These are phyloP conservation scores for Abelmoschus esculentus DNA, from an alignment of 345 rosid genomes.

Conservation along the genomic window DNA sequence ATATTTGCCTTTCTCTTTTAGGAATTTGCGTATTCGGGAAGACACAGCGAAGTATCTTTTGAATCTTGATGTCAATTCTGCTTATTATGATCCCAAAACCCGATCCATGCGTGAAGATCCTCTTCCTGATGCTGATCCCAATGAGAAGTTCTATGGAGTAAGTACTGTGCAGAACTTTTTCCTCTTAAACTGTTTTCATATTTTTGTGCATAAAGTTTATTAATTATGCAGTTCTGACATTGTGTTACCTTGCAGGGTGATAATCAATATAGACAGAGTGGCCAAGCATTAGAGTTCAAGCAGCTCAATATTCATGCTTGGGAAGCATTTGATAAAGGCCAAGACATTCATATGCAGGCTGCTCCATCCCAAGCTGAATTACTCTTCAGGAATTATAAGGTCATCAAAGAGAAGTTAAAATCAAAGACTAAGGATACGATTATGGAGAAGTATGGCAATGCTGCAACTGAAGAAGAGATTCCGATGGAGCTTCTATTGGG, in stretches of 20 bases:
- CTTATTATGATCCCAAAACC: constrained; percentile 78
- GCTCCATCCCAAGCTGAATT: constrained; percentile 78
- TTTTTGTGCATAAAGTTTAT: neutral
- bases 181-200: neutral
- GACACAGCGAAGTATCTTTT: constrained; percentile 69
- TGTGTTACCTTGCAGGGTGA: constrained; percentile 41
- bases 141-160: constrained; percentile 59
- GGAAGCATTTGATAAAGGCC: constrained; percentile 57
- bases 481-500: constrained; percentile 61
- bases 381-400: constrained; percentile 36
- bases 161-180: constrained; percentile 13
- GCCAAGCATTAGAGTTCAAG: constrained; percentile 68
- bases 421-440: constrained; percentile 43
- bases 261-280: constrained; percentile 62
- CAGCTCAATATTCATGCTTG: constrained; percentile 41
- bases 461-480: constrained; percentile 53
- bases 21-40: constrained; percentile 74
- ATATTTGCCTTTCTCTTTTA: constrained; percentile 9
- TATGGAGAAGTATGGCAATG: constrained; percentile 57
- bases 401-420: constrained; percentile 48
- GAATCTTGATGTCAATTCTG: constrained; percentile 72
- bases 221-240: neutral
- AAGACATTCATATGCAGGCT: constrained; percentile 66
- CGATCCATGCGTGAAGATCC: constrained; percentile 82
- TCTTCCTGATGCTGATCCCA: constrained; percentile 75